Percentiles rank a stretch among this genome's conserved stretches.
phyloP scores from a whole-genome alignment of 1,139 yeast species.

The Blastobotrys persicus region DNA sequence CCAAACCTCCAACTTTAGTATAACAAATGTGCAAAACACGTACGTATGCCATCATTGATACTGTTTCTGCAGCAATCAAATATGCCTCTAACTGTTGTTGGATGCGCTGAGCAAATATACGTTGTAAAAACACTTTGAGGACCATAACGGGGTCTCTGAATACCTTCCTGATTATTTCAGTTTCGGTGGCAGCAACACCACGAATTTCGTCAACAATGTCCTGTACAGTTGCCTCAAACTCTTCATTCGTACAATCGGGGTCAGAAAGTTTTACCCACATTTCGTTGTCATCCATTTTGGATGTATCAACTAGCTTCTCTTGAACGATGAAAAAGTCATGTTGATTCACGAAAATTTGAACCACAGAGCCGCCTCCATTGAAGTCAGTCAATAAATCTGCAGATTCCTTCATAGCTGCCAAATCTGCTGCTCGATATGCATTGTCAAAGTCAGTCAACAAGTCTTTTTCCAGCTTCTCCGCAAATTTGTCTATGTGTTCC shows the following conservation, averaged over 20 bases:
- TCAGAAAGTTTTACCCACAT: conserved; percentile 50
- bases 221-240: conserved; percentile 43
- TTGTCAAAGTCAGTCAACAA: conserved; percentile 41
- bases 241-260: conserved; percentile 43
- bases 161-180: conserved; percentile 68
- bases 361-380: conserved; percentile 82
- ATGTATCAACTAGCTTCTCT: conserved; percentile 42
- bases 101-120: conserved; percentile 72
- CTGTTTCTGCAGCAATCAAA: conserved; percentile 60
- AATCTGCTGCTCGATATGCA: conserved; percentile 52
- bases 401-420: conserved; percentile 71
- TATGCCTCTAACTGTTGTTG: conserved; percentile 65
- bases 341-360: conserved; percentile 78
- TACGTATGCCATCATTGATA: conserved; percentile 71
- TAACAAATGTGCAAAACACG: conserved; percentile 70
- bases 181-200: conserved; percentile 60
- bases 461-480: conserved; percentile 72
- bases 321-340: conserved; percentile 66
- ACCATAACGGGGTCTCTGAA: conserved; percentile 70
- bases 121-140: conserved; percentile 64
- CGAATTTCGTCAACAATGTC: conserved; percentile 44
- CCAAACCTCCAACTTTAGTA: conserved; percentile 58
- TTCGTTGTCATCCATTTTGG: conserved; percentile 37
- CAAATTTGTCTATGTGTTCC: conserved; percentile 60
- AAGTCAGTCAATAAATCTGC: conserved; percentile 76